Conservation (phyloP, 352 stramenopile genomes). For the Globisporangium polare region DNA sequence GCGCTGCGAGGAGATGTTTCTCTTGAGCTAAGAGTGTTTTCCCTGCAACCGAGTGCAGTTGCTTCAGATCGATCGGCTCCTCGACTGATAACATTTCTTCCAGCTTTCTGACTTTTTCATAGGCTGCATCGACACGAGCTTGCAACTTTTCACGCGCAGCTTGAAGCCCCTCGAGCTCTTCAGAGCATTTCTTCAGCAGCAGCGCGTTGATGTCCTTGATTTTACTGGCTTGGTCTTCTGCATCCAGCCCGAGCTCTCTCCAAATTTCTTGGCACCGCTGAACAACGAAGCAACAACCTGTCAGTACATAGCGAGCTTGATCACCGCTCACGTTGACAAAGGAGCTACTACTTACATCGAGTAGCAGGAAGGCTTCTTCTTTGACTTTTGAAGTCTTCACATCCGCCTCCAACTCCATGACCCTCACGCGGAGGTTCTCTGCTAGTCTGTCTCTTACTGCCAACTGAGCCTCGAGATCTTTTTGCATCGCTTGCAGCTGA, state of each 20-base stretch:
- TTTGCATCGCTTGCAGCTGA: slow-evolving; percentile 22
- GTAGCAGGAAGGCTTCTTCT: slow-evolving; percentile 53
- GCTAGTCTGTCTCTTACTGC: slow-evolving; percentile 23
- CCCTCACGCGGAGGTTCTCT: slow-evolving; percentile 18
- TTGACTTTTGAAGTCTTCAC: slow-evolving; percentile 47
- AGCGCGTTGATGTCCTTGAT: slow-evolving; percentile 63
- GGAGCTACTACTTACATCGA: slow-evolving; percentile 35
- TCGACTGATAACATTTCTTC: slow-evolving; percentile 37
- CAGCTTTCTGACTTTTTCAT: slow-evolving; percentile 36
- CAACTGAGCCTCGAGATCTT: slow-evolving; percentile 21
- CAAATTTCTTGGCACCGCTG: slow-evolving; percentile 71
- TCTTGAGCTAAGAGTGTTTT: slow-evolving; percentile 55
- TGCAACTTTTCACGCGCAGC: slow-evolving; percentile 42
- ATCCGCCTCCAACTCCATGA: slow-evolving; percentile 30
- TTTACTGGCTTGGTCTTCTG: slow-evolving; percentile 45
- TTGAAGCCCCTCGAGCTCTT: slow-evolving; percentile 59
- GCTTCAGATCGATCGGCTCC: slow-evolving; percentile 36
- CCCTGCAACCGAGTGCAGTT: slow-evolving; percentile 28
- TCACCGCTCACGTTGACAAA: neutral
- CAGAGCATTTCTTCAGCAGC: slow-evolving; percentile 49
- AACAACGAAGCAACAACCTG: neutral
- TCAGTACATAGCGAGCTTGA: neutral
- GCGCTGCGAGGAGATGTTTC: slow-evolving; percentile 28
- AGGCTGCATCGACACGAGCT: slow-evolving; percentile 34
- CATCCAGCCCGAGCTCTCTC: slow-evolving; percentile 49